Conservation (phyloP, 2,329 filamentous ascomycete species). For the Paraphoma sp. region DNA sequence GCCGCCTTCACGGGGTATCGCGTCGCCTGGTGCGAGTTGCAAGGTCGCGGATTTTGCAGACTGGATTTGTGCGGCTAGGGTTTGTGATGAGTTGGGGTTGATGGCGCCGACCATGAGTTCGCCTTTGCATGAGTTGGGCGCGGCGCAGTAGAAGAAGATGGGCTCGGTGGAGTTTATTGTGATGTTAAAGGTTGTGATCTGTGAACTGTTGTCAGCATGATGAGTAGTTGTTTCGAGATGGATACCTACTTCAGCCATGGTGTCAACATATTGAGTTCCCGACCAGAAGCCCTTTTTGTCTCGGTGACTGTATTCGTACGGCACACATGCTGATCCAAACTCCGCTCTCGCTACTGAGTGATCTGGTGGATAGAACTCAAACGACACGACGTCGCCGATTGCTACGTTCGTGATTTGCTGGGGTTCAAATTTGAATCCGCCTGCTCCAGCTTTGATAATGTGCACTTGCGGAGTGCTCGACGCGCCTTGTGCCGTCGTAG, state of each 20-base stretch:
- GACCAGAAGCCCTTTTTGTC: conserved; percentile 43
- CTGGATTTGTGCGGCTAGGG: conserved; percentile 33
- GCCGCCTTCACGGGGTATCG: conserved; percentile 47
- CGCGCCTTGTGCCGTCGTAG: neutral
- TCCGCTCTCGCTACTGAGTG: conserved; percentile 53
- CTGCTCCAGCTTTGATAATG: conserved; percentile 46
- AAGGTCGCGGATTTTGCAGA: conserved; percentile 31
- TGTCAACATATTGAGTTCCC: conserved; percentile 29
- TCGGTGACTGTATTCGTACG: conserved; percentile 42
- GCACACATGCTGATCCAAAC: conserved; percentile 49
- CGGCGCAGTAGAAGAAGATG: conserved; percentile 55
- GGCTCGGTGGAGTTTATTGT: conserved; percentile 45
- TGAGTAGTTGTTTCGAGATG: neutral
- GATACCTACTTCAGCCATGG: conserved; percentile 32
- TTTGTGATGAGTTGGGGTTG: conserved; percentile 61
- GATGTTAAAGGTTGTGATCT: conserved; percentile 41
- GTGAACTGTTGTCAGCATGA: conserved; percentile 4
- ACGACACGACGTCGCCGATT: conserved; percentile 47
- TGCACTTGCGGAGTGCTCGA: conserved; percentile 28
- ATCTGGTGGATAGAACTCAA: conserved; percentile 50
- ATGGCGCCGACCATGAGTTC: conserved; percentile 79
- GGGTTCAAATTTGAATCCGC: conserved; percentile 46
- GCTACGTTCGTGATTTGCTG: conserved; percentile 44
- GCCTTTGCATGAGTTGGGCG: conserved; percentile 67
- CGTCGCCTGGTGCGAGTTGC: conserved; percentile 48